Base-by-base conservation (phyloP, 768 basidiomycete genomes). In the Leccinum barrowsii region DNA sequence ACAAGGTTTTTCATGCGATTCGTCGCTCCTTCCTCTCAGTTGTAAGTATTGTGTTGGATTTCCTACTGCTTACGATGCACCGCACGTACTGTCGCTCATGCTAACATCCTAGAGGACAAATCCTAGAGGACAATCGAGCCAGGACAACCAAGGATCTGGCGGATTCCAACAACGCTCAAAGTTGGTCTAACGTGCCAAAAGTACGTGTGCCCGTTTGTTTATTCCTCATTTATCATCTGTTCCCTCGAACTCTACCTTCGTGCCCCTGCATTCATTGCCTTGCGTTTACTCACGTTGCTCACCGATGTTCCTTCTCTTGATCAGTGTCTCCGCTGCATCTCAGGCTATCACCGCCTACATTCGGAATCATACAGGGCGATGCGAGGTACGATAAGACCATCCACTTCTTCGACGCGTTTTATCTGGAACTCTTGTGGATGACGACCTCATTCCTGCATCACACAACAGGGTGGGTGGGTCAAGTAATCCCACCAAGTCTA, bases 71-170 rank as follows among this genome's bases (percentile, higher is more conserved):
- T 59, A 58, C 64, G 52, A n/a, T 59, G 59, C 54, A 61, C 44
- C 52, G 56, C 65, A 61, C 66, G 53, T 64, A 59, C 19, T 55
- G 40, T 62, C 53, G 57, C 57, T 65, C 51, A 60, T 54, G 49
- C 34, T 24, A 10, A 46, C 35, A 28, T 60, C 37, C 12, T 42
- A 19, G 56, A 90, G 87, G 82, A 87, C 67, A 92, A 92, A 24
- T 60, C 37, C 13, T 42, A 19, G 56, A 90, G 87, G 82, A 87
- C 67, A 92, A 91, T 72, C 83, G 87, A 50, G 89, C 89, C 50
- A 88, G 90, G 85, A 91, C 89, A 46, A 87, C 90, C 75, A 92
- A 91, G 71, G 89, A 92, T 75, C 82, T 92, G 55, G 85, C 89
- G 37, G 87, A 90, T 32, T 32, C 30, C 3, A 64, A 82, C 85